Evolutionary conservation across 257 asterid genomes (phyloP), one percentile per base, ranked within the genome.

Genomic region (Cinchona pubescens): DNA sequence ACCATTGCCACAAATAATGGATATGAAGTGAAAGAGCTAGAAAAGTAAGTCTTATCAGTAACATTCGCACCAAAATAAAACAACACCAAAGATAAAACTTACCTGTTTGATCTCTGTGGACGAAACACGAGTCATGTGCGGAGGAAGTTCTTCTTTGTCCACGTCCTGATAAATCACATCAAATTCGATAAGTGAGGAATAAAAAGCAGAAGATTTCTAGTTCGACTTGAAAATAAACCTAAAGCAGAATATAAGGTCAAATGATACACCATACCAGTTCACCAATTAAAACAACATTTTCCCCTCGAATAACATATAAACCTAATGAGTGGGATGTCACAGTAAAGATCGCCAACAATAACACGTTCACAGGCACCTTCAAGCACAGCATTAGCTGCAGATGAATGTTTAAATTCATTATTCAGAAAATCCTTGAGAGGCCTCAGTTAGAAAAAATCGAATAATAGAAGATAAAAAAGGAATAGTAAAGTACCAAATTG

Each of bases 361-460:
- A 88, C 88, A 72, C 98, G 96, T 72, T 94, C 99, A 51, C 97
- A 90, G 23, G 99, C 95, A 69, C 96, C 91, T 92, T 94, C 98
- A 83, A 94, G 91, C 77, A 94, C 99, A 74, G 96, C 98, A 85
- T 94, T 94, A 74, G 99, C 99, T 94, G 62, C 85, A 84, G 27
- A 76, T 2, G 71, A 68, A 67, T 23, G 34, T 19, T 58, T 12
- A 55, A 48, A 21, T 18, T 14, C 51, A 21, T 74, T 38, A n/a
- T 60, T 74, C 19, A 66, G 58, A 21, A 66, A 58, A 40, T 72
- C 63, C 55, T 42, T n/a, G 15, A 35, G 10, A 56, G 69, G 37
- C 18, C 53, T 58, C 46, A 73, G 65, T n/a, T 11, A 58, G 59
- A 53, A 78, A 71, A 3, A 46, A 23, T 27, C 43, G 56, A 80